Base-by-base conservation (phyloP, 140 eudicot genomes). In the Anethum foeniculum region DNA sequence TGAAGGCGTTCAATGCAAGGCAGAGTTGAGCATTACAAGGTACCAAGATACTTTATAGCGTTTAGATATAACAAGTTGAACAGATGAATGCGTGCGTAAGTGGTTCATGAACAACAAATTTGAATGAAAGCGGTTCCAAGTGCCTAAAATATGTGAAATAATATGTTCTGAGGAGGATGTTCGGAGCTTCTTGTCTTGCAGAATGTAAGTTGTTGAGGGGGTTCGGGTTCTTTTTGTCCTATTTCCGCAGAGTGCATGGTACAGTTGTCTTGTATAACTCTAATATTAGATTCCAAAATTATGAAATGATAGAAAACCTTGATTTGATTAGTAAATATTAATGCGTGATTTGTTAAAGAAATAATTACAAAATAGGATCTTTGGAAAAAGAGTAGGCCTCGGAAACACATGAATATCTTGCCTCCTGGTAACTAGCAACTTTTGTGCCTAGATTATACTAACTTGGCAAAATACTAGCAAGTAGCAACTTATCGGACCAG, bases 391-490 rank as follows among this genome's bases (percentile, higher is more conserved):
- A 62, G 0, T 3, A 62, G 69, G 69, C 18, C 36, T 1, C 15
- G 69, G 79, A 28, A 48, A 14, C 81, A 80, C 89, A 86, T 77
- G 86, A 83, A 77, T 56, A 65, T 81, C 69, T 77, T 86, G 89
- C 87, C 84, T 85, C 91, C 91, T 88, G 75, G 2, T 82, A 86
- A 83, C 78, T 80, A 80, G 84, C 88, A 74, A 82, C 75, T 83
- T 83, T 83, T 81, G 65, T 79, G 89, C 89, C 85, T 72, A 72
- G 80, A 80, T 82, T 82, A 78, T 83, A 0, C 46, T 82, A 62
- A 44, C 68, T 79, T 65, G 51, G 47, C 86, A 4, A 30, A 11
- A 30, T 67, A 11, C 3, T 28, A 65, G 38, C 19, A 65, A 65
- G 16, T 54, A 71, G 79, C 71, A 65, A 71, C 82, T 80, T 80